Base-by-base conservation (phyloP, 2,329 filamentous ascomycete species). In the Sporothrix mexicana region DNA sequence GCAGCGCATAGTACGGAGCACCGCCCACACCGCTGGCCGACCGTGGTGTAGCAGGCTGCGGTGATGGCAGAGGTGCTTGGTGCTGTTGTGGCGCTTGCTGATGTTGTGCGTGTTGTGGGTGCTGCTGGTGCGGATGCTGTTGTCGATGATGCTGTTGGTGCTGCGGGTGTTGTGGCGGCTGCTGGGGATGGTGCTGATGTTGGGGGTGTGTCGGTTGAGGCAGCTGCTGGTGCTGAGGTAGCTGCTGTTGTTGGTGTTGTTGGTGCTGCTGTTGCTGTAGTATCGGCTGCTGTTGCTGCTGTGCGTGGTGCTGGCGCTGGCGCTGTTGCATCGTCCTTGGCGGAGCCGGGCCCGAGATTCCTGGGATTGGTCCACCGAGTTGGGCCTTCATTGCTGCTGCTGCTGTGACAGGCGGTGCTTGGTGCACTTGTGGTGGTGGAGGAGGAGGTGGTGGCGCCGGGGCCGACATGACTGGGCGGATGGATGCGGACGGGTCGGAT, bases 1-100 rank as follows among this genome's bases (percentile, higher is more conserved):
- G 92, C 73, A 93, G 92, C 68, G 93, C 90, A 80, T 97, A 98
- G 83, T 92, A 97, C 70, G 86, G 80, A 67, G 85, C 81, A 62
- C 83, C 79, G 76, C 81, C 81, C 74, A 82, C 79, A 13, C 72
- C 68, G 76, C 82, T 79, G 61, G 79, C 80, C 12, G 75, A 78
- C 79, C 74, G 69, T 4, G 75, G 74, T 1, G 74, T 74, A 13
- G 71, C 61, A 0, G 74, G 74, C 47, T 75, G 76, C 5, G 75
- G 74, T 25, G 74, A 75, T 1, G 74, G 74, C 36, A 76, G 55
- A 12, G 73, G 79, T 73, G 80, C 73, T 17, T 73, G 70, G 41
- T 59, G 71, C 25, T 64, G 71, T 53, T 17, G 51, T 25, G 20
- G 51, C 20, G 51, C 51, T 12, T 55, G 72, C 23, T 64, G 73